phyloP scores from a whole-genome alignment of 2,329 filamentous ascomycete genomes.

The Fusarium heterosporum region DNA sequence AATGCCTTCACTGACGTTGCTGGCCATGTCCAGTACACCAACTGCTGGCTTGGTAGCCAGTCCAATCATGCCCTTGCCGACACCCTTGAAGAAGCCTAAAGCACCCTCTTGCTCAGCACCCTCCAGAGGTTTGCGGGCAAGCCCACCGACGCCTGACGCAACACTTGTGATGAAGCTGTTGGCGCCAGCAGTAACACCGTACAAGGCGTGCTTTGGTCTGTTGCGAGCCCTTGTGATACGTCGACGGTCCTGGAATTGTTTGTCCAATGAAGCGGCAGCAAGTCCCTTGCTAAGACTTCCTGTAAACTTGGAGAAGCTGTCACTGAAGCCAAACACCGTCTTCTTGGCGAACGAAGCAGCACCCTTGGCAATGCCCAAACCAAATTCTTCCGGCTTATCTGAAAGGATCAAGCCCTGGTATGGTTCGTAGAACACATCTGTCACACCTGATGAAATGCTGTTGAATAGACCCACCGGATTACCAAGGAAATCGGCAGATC shows the following conservation, averaged over 20 bases:
- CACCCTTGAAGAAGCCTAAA: conserved; percentile 94
- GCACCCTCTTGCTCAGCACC: conserved; percentile 96
- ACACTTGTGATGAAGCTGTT: conserved; percentile 95
- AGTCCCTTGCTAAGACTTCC: conserved; percentile 97
- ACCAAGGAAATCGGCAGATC: conserved; percentile 95
- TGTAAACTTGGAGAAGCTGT: conserved; percentile 97
- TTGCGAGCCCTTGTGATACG: conserved; percentile 94
- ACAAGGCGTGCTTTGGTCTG: conserved; percentile 94
- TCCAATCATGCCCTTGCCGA: conserved; percentile 93
- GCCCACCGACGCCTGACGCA: conserved; percentile 91
- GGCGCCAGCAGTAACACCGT: conserved; percentile 93
- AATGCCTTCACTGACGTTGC: conserved; percentile 96
- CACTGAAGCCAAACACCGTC: conserved; percentile 95
- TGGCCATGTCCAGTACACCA: conserved; percentile 95
- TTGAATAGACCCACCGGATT: conserved; percentile 99
- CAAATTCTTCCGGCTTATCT: conserved; percentile 93
- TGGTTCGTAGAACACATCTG: conserved; percentile 98
- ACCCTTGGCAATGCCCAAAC: conserved; percentile 94
- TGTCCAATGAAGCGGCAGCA: conserved; percentile 94
- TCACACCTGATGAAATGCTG: conserved; percentile 96
- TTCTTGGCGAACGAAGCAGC: conserved; percentile 99
- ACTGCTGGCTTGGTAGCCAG: conserved; percentile 98
- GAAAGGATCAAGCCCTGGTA: conserved; percentile 98
- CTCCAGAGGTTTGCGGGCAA: conserved; percentile 93
- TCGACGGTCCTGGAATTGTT: conserved; percentile 96